Evolutionary conservation across 1,284 basidiomycete genomes (phyloP), one percentile per base, ranked within the genome.

Genomic region (Omphalotus olearius): DNA sequence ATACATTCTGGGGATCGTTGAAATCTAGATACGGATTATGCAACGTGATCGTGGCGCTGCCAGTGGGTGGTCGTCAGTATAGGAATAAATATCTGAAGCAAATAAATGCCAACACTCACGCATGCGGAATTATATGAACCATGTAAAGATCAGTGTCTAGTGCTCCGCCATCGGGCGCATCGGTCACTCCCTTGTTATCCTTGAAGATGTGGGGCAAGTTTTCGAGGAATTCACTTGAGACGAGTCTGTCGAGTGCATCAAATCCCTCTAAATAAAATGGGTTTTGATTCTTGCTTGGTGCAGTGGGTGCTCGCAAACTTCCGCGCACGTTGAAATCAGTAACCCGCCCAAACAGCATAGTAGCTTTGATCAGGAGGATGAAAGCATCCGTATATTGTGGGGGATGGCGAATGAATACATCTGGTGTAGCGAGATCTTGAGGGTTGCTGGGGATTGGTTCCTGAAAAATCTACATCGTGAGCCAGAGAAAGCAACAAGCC

Each of bases 21-120:
- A 90, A 84, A 65, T 91, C 81, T 52, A 91, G 71, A 64, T 87
- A 90, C 6, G 85, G 80, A 62, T 89, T 91, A 62, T 91, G 88
- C 47, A 91, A 73, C 2, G 89, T 90, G 58, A 91, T 91, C 2
- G 83, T 79, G 14, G 89, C 89, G n/a, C 88, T 91, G 62, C n/a
- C 18, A 25, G 13, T n/a, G 23, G 6, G n/a, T 25, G 16, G 36
- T 44, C 42, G 25, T 23, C 40, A 14, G 30, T 25, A 26, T 23
- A 6, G 45, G 44, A 35, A 51, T 52, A 46, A 46, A 35, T 9
- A 4, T 33, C 4, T 35, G 51, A 52, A 28, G 26, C 23, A 23
- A 23, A 23, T 23, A 23, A n/a, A 23, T 23, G 14, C 4, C 23
- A 55, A 37, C 20, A 76, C 84, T 67, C 67, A 90, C 89, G 89